Base-by-base conservation (phyloP, 176 grass and related monocot species). In the Aegilops bicornis region DNA sequence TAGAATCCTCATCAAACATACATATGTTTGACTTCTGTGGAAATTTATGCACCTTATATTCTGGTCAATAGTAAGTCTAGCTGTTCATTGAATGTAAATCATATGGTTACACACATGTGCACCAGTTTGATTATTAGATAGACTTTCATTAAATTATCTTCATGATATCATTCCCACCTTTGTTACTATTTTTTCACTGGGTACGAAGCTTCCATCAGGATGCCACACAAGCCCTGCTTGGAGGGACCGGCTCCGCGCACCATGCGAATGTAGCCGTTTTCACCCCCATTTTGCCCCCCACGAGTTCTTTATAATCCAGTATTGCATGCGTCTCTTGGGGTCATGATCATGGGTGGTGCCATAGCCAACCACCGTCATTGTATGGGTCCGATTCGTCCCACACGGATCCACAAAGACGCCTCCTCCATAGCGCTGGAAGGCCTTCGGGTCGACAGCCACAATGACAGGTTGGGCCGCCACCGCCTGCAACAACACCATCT, bases 231-330 rank as follows among this genome's bases (percentile, higher is more conserved):
- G n/a, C 90, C 90, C 54, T 85, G 12, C 23, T 10, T 45, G 2
- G 42, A 45, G 42, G 42, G 11, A 45, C 42, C 42, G 1, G 7
- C 42, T 12, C 3, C 4, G 33, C 93, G 90, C 9, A 42, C 29
- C 64, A 95, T 89, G 60, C 85, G 79, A 32, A 92, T 64, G 73
- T 90, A 95, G 14, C 92, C 92, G 1, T 25, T n/a, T 61, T 95
- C 92, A 5, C 92, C 92, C 92, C 92, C 92, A 95, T 0, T 50
- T 13, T 2, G 16, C 13, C 2, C 92, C 82, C 92, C 89, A 94
- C 10, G 87, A 92, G 73, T 95, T 95, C 66, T 87, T 92, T 24
- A 95, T 78, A 7, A 92, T 95, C 93, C 90, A 95, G 63, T 85
- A 91, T 12, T 45, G 10, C 42, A 45, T 45, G 42, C 42, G 42